These are phyloP conservation scores for Pluteus cervinus DNA, from an alignment of 768 basidiomycete genomes.

Conservation along the genomic window DNA sequence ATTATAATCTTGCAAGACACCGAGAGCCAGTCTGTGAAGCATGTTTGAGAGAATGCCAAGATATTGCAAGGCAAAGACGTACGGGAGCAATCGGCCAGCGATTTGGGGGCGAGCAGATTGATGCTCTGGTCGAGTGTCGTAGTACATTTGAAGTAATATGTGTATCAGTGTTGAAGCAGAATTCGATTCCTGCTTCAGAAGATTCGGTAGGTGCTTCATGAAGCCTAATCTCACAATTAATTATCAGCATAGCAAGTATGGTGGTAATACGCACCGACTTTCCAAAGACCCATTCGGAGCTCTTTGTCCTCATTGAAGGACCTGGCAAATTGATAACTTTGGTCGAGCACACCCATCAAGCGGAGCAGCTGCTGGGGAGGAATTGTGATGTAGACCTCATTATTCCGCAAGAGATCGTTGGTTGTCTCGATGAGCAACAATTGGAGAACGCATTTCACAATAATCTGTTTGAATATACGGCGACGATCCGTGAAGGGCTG, in stretches of 20 bases:
- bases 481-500: slow-evolving; percentile 68
- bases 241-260: neutral
- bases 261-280: slow-evolving; percentile 76
- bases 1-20: slow-evolving; percentile 87
- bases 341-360: slow-evolving; percentile 92
- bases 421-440: slow-evolving; percentile 95
- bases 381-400: slow-evolving; percentile 87
- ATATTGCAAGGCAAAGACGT: slow-evolving; percentile 18
- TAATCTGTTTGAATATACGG: slow-evolving; percentile 94
- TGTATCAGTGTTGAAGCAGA: slow-evolving; percentile 94
- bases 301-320: slow-evolving; percentile 99
- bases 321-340: slow-evolving; percentile 96
- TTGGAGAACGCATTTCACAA: slow-evolving; percentile 98
- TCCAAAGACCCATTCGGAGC: slow-evolving; percentile 93
- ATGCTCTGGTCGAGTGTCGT: slow-evolving; percentile 83
- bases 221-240: slow-evolving; percentile 56
- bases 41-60: slow-evolving; percentile 5
- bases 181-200: slow-evolving; percentile 96
- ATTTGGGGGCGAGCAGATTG: slow-evolving; percentile 80
- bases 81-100: slow-evolving; percentile 67
- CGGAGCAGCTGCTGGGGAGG: slow-evolving; percentile 91
- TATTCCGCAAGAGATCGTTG: slow-evolving; percentile 89
- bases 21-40: slow-evolving; percentile 66
- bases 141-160: slow-evolving; percentile 89
- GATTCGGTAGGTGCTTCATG: slow-evolving; percentile 98